phyloP scores from a whole-genome alignment of 2,329 filamentous ascomycete genomes.

The Emergomyces orientalis region DNA sequence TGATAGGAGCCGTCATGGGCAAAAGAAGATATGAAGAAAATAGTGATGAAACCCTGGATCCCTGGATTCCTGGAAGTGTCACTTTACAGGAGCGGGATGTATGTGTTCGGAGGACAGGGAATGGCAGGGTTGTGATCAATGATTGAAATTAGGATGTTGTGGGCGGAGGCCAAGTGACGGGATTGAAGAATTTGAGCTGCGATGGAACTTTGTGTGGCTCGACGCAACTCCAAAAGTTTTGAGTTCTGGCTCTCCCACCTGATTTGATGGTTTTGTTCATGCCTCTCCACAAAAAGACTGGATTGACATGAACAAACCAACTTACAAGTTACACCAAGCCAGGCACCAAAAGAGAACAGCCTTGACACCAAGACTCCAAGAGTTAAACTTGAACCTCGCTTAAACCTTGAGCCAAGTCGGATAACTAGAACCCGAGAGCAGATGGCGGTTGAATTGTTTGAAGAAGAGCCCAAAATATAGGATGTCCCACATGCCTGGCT shows the following conservation, averaged over 20 bases:
- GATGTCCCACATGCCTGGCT: not conserved
- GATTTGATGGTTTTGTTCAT: not conserved
- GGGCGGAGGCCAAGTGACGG: not conserved
- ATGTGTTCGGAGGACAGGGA: not conserved
- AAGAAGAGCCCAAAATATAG: not conserved
- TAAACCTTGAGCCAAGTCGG: not conserved
- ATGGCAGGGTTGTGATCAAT: not conserved
- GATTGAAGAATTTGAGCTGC: not conserved
- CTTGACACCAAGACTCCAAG: not conserved
- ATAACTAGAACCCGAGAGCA: not conserved
- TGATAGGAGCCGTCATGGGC: not conserved
- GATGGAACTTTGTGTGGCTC: not conserved
- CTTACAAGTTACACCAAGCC: not conserved
- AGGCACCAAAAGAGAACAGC: not conserved
- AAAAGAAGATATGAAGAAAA: not conserved
- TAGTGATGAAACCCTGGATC: not conserved
- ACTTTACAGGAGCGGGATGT: not conserved
- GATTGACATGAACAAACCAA: not conserved
- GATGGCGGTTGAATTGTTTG: not conserved
- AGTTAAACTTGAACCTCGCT: not conserved
- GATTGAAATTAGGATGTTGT: not conserved
- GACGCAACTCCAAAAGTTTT: not conserved
- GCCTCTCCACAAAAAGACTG: not conserved
- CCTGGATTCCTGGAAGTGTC: not conserved
- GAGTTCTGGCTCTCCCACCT: not conserved